phyloP scores from a whole-genome alignment of 1,284 basidiomycete genomes.

The Calocybe gambosa region DNA sequence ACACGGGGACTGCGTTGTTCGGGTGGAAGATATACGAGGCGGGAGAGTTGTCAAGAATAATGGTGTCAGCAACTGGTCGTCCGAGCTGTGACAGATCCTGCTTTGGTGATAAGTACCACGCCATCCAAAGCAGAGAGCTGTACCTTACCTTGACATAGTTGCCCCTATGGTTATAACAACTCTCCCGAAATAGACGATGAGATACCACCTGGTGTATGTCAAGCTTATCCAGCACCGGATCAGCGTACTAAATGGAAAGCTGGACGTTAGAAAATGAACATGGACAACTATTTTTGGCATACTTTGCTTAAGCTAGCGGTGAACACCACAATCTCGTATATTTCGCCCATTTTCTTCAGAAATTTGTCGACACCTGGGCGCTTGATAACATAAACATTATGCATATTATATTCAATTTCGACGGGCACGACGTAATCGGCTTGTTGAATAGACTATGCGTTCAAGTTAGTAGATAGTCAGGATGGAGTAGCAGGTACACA shows the following conservation, averaged over 20 bases:
- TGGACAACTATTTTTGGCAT: slow-evolving; percentile 11
- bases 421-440: slow-evolving; percentile 99
- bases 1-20: slow-evolving; percentile 97
- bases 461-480: slow-evolving; percentile 11
- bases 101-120: slow-evolving; percentile 4
- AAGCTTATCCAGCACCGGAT: slow-evolving; percentile 96
- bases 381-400: slow-evolving; percentile 99
- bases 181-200: slow-evolving; percentile 97
- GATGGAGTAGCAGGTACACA: slow-evolving; percentile 16
- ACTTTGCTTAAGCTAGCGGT: slow-evolving; percentile 97
- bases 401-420: slow-evolving; percentile 96
- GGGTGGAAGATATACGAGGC: slow-evolving; percentile 99
- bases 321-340: slow-evolving; percentile 98
- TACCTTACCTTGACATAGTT: slow-evolving; percentile 96
- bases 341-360: slow-evolving; percentile 94
- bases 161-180: slow-evolving; percentile 98
- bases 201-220: slow-evolving; percentile 89
- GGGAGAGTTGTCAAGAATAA: slow-evolving; percentile 98
- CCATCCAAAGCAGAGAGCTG: neutral
- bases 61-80: slow-evolving; percentile 86
- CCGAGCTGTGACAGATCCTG: slow-evolving; percentile 97
- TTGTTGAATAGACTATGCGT: slow-evolving; percentile 78
- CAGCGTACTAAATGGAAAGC: slow-evolving; percentile 71
- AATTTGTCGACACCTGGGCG: slow-evolving; percentile 97
- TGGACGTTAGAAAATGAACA: slow-evolving; percentile 6